Conservation (phyloP, 805 yeast species). For the Metschnikowia gelsemii region DNA sequence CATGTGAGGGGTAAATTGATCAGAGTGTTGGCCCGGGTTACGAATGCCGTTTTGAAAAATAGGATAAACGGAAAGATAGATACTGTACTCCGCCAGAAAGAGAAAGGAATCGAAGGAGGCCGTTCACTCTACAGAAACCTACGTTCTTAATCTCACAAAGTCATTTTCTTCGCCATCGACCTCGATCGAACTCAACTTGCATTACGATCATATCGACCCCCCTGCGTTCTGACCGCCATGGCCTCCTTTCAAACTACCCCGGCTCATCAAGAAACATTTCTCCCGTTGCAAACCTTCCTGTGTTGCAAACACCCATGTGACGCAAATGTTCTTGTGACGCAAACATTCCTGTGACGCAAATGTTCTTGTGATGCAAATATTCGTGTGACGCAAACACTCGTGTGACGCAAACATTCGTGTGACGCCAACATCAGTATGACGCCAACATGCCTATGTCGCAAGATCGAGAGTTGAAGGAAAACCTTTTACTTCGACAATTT, state of each 20-base stretch:
- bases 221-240: not conserved
- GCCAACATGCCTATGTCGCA: too few relatives aligned
- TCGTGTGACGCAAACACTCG: too few relatives aligned
- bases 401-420: too few relatives aligned
- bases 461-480: constrained; percentile 67
- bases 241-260: not conserved
- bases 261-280: not conserved
- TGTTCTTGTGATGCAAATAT: too few relatives aligned
- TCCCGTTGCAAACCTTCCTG: constrained; percentile 4
- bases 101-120: constrained; percentile 1
- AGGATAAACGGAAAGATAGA: constrained; percentile 42
- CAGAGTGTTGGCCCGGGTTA: too few relatives aligned
- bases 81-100: constrained; percentile 19
- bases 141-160: not conserved
- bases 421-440: too few relatives aligned
- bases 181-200: not conserved
- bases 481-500: constrained; percentile 67
- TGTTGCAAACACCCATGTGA: too few relatives aligned
- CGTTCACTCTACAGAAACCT: not conserved
- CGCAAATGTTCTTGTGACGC: too few relatives aligned
- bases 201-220: constrained; percentile 8
- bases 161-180: not conserved
- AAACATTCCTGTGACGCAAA: too few relatives aligned
- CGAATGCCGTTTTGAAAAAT: constrained; percentile 42
- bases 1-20: too few relatives aligned